Percentiles rank a stretch among this genome's conserved stretches.
Evolutionary conservation across 768 basidiomycete species (phyloP).

Genomic region (Boletus edulis): DNA sequence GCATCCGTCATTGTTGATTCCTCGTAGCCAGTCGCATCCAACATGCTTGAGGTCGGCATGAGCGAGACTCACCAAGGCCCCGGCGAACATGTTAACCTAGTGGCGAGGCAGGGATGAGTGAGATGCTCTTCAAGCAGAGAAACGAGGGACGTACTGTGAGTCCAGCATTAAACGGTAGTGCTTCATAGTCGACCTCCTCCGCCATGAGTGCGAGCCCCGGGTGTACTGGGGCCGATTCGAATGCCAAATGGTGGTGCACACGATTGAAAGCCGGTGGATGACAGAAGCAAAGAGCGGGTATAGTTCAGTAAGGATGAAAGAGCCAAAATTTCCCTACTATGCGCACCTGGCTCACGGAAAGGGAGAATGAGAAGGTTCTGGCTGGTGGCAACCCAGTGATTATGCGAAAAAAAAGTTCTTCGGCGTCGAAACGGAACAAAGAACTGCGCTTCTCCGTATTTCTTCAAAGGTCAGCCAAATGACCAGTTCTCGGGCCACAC

Average conservation of each 20-base stretch:
- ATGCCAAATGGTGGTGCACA: conserved; percentile 3
- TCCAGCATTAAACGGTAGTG: conserved; percentile 71
- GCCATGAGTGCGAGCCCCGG: conserved; percentile 28
- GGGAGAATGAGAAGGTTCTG: not conserved
- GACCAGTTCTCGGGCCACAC: not conserved
- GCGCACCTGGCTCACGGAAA: not conserved
- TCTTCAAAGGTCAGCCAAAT: not conserved
- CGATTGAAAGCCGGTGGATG: not conserved
- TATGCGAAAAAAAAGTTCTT: conserved; percentile 2
- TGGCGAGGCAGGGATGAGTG: conserved; percentile 9
- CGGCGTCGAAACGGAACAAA: conserved; percentile 3
- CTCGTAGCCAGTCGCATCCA: not conserved
- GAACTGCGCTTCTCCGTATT: not conserved
- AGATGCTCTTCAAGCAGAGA: conserved; percentile 11
- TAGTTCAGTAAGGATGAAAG: conserved; percentile 3
- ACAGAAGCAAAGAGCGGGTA: not conserved
- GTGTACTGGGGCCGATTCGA: conserved; percentile 5
- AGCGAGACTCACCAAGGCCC: conserved; percentile 74
- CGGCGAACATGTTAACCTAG: conserved; percentile 96
- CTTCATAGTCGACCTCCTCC: conserved; percentile 61
- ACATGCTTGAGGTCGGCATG: not conserved
- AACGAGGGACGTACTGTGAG: conserved; percentile 50
- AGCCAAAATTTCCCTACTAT: conserved; percentile 1
- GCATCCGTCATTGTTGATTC: not conserved
- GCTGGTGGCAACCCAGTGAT: not conserved